Evolutionary conservation across 768 basidiomycete species (phyloP), one percentile per base, ranked within the genome.

Genomic region (Amanita thiersii): DNA sequence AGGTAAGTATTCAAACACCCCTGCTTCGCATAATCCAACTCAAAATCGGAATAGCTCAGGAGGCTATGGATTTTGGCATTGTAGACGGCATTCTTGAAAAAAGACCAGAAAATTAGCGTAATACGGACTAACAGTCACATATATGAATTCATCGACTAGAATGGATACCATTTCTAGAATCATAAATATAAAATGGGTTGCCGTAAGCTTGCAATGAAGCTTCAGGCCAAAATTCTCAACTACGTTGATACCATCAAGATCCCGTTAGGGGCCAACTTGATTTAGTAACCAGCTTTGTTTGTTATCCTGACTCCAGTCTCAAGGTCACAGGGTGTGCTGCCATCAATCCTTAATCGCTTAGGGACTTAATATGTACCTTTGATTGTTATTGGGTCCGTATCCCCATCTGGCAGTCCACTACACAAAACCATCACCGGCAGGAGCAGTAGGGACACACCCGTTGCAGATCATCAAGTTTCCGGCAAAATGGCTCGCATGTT

Each of bases 41-140:
- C 47, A 34, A 48, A 56, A 38, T 45, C 49, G 44, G 44, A 46
- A 49, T 60, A 80, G 88, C 92, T 3, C 78, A 82, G 57, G 87
- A 94, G 71, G 90, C 91, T 9, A 67, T 89, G 49, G 73, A 79
- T 25, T 97, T 97, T 61, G 92, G 92, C 29, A 86, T 97, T 42
- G 86, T 96, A 38, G 92, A 97, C 63, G 85, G 84, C 41, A 87
- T 97, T 51, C 71, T 96, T 41, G 83, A 90, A 61, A 83, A 74
- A 55, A 69, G 85, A 44, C 83, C 84, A 37, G 66, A 68, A 55
- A 58, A 71, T 35, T 78, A 80, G 42, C 55, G 51, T 46, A 52
- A 54, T 41, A 42, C 42, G 39, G 47, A 48, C 44, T 49, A 44
- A 23, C 47, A 21, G 30, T 36, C 23, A 19, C 7, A 5, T 18